phyloP scores from a whole-genome alignment of 176 grass and related monocot genomes.

The Aegilops umbellulata region DNA sequence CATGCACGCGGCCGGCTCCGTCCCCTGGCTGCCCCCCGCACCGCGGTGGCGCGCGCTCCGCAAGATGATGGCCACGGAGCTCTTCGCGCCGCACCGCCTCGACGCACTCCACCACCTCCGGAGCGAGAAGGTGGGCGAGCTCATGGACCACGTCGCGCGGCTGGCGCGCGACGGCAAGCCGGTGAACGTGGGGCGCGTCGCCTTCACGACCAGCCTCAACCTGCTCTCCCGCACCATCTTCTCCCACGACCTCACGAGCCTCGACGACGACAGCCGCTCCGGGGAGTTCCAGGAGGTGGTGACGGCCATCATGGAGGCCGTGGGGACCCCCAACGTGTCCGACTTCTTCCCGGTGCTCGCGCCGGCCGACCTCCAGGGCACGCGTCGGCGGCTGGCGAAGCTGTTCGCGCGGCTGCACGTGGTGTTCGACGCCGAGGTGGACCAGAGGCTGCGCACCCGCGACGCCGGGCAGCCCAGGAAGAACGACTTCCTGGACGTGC shows the following conservation, averaged over 20 bases:
- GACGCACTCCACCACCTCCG: constrained; percentile 15
- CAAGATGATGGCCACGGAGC: constrained; percentile 14
- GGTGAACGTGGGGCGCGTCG: constrained; percentile 36
- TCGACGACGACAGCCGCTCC: constrained; percentile 15
- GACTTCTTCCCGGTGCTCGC: constrained; percentile 62
- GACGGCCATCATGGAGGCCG: constrained; percentile 25
- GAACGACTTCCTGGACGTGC: constrained; percentile 47
- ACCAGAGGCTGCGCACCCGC: neutral
- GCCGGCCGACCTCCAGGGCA: constrained; percentile 43
- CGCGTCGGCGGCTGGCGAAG: neutral
- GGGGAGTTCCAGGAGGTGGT: constrained; percentile 34
- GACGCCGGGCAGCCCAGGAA: neutral
- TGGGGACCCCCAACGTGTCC: constrained; percentile 36
- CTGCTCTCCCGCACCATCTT: constrained; percentile 48
- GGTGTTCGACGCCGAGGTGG: constrained; percentile 48
- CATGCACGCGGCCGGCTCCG: neutral
- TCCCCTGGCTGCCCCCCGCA: neutral
- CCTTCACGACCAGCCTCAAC: constrained; percentile 43
- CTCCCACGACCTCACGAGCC: constrained; percentile 29
- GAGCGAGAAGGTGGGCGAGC: neutral
- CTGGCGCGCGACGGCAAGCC: neutral
- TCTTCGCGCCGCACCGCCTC: constrained; percentile 27
- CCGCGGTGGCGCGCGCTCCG: constrained; percentile 22
- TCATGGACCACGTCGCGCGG: neutral
- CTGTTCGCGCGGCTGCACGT: constrained; percentile 15